Evolutionary conservation across 768 basidiomycete genomes (phyloP).

Genomic region (Mycena latifolia): DNA sequence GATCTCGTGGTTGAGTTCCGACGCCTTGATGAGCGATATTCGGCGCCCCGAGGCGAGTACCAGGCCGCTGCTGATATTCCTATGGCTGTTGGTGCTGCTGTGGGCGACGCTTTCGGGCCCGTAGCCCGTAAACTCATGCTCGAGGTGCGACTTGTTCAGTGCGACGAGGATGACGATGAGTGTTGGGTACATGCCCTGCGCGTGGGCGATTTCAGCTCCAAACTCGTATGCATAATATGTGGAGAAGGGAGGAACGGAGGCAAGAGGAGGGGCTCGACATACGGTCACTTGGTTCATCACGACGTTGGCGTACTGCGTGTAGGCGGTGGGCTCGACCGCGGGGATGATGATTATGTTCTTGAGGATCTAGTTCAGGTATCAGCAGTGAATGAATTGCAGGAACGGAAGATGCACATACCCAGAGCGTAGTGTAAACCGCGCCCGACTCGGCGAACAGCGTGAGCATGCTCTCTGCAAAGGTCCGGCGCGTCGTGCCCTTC

Average conservation of each 20-base stretch:
- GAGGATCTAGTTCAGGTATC: too few species aligned
- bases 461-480: conserved; percentile 20
- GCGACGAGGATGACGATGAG: conserved; percentile 24
- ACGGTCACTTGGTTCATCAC: conserved; percentile 16
- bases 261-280: too few species aligned
- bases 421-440: conserved; percentile 15
- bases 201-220: too few species aligned
- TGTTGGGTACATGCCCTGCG: conserved; percentile 27
- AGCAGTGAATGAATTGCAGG: neutral
- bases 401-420: conserved; percentile 17
- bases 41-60: too few species aligned
- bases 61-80: too few species aligned
- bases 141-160: conserved; percentile 21
- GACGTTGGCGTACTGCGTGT: conserved; percentile 6
- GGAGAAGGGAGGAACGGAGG: neutral
- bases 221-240: neutral
- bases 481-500: neutral
- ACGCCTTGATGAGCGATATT: too few species aligned
- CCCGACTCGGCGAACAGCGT: conserved; percentile 19
- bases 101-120: too few species aligned
- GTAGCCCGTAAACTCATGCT: conserved; percentile 23
- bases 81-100: too few species aligned
- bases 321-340: neutral
- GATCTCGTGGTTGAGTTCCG: too few species aligned
- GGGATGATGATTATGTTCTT: conserved; percentile 21